Evolutionary conservation across 495 filamentous ascomycete species (phyloP), one percentile per base, ranked within the genome.

Genomic region (Podospora pseudocomata): DNA sequence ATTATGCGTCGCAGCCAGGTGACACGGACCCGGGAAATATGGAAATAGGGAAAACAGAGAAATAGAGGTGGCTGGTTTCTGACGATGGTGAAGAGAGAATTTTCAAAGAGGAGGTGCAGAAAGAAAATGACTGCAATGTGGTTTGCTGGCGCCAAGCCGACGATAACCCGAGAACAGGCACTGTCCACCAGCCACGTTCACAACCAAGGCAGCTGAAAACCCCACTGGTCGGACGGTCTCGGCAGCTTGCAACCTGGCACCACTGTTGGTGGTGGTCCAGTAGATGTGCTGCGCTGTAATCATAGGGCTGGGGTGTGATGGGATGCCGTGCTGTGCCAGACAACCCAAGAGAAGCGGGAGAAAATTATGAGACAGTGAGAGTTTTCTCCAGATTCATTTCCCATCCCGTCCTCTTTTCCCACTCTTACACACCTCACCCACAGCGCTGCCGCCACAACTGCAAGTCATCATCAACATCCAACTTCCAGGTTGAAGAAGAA

Each of bases 181-280:
- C 9, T 58, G 19, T 9, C 13, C 65, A 66, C 69, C 65, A 68
- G 69, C 63, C 15, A 55, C 63, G 9, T 18, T 23, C 59, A n/a
- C 6, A 60, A 54, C 61, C 67, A 66, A 68, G 66, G 59, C 70
- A 71, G 70, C 70, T 71, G 70, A 71, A 66, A 63, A 44, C 58
- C 65, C 70, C 70, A 71, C 66, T 65, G 66, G 63, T 2, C n/a
- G 63, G 65, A 65, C 27, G 34, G 20, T 57, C 65, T 60, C 44
- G 57, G 56, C n/a, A 26, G 34, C 30, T 34, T 23, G 27, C 7
- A 60, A 67, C 65, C 53, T 70, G 63, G 64, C 59, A 64, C 68
- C 64, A 60, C 68, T 66, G 68, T 19, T 20, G 55, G 15, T 58
- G 13, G 23, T 23, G 23, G 23, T 23, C 23, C 23, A 23, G 23